Evolutionary conservation across 306 rosid species (phyloP).

Genomic region (Amphicarpaea edgeworthii): DNA sequence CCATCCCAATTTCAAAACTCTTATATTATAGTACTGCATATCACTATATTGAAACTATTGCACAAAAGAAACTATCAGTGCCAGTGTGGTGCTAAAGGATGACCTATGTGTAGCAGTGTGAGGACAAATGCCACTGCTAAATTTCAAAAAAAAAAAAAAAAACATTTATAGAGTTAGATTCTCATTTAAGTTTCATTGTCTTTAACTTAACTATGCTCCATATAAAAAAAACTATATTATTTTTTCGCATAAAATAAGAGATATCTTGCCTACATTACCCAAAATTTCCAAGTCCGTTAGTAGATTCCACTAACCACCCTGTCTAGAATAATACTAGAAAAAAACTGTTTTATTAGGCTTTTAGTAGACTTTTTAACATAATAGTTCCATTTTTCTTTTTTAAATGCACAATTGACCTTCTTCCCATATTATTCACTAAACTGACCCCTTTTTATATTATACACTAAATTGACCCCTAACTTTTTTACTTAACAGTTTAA

Average conservation of each 20-base stretch:
- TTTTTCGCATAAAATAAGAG: no score
- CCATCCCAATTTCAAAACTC: not conserved
- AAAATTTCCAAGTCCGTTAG: not conserved
- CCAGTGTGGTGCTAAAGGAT: not conserved
- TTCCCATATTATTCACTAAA: no score
- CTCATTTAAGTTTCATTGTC: not conserved
- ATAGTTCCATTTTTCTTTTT: no score
- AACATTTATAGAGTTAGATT: no score
- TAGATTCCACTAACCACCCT: not conserved
- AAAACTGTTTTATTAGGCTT: conserved; percentile 5
- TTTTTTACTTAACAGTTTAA: no score
- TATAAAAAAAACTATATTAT: no score
- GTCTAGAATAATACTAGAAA: conserved; percentile 10
- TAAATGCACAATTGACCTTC: no score
- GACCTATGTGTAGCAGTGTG: not conserved
- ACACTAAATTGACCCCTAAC: no score
- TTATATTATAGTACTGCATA: not conserved
- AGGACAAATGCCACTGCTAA: not conserved
- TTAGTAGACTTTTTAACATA: no score
- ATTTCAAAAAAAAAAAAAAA: no score
- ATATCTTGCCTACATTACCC: not conserved
- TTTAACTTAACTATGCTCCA: not conserved
- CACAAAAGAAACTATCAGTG: conserved; percentile 19
- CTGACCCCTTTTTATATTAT: no score
- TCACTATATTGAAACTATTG: conserved; percentile 5